Evolutionary conservation across 73 alveolate species (phyloP), one percentile per base, ranked within the genome.

Genomic region (Uronychia binucleata): DNA sequence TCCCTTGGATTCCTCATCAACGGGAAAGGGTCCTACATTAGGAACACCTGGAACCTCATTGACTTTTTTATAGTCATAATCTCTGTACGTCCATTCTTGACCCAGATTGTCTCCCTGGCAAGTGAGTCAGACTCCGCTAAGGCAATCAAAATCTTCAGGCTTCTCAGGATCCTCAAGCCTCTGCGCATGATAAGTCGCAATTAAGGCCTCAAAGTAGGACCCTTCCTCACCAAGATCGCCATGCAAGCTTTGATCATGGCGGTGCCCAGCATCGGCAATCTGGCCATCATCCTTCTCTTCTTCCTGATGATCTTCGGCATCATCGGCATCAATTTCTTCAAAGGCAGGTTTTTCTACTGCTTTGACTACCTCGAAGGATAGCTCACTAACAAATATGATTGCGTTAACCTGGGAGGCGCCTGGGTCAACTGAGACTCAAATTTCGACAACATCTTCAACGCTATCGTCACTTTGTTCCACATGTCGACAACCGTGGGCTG

Each of bases 1-100:
- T 94, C 98, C 77, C 89, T 82, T 81, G 99, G 99, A 26, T 1
- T 77, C 1, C 46, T 77, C 59, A 26, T 1, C 28, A 34, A 28
- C 60, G 46, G 83, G 29, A 5, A 28, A 13, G 0, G 60, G 11
- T 29, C 28, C 74, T 77, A 77, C 30, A 11, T 32, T 57, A 28
- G 83, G 14, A 1, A 11, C 1, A 30, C 60, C 11, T 77, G 58
- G 34, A 77, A 77, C 58, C 46, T 29, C 30, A 33, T 77, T 26
- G 83, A 77, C 14, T 77, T 77, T 26, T 5, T 77, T 1, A 34
- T 77, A 1, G 58, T 77, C 26, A 1, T 26, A 1, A 28, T 34
- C 29, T 77, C 83, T 31, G 80, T 97, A 1, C 27, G n/a, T 58
- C 84, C 96, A 0, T 83, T 79, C 19, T 34, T 83, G 28, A 75